Percentiles rank a stretch among this genome's conserved stretches.
Evolutionary conservation across 2,329 filamentous ascomycete genomes (phyloP).

Genomic region (Talaromyces marneffei): DNA sequence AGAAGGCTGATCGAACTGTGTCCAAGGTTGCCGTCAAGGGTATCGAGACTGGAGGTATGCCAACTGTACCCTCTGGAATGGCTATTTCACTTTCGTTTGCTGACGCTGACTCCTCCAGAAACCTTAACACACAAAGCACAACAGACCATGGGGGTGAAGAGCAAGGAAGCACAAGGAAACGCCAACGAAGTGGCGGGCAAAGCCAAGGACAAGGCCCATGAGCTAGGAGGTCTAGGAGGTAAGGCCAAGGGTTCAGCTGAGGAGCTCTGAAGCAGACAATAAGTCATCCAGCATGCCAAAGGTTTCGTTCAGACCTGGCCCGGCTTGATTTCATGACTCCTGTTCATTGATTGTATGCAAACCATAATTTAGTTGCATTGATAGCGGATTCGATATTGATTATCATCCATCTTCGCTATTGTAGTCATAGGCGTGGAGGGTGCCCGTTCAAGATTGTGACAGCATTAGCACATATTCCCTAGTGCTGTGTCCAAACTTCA

Average conservation of each 20-base stretch:
- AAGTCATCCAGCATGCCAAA: neutral
- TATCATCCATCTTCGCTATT: neutral
- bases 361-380: constrained; percentile 4
- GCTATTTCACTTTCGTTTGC: constrained; percentile 2
- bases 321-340: neutral
- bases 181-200: constrained; percentile 33
- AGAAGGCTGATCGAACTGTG: constrained; percentile 52
- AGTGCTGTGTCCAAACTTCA: constrained; percentile 80
- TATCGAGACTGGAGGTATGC: constrained; percentile 58
- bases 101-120: constrained; percentile 35
- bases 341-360: neutral
- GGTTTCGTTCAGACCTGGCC: neutral
- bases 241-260: constrained; percentile 31
- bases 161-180: constrained; percentile 45
- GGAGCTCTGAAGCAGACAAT: constrained; percentile 16
- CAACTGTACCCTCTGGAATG: neutral
- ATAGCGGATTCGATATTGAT: constrained; percentile 3
- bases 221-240: constrained; percentile 22
- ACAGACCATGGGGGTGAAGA: constrained; percentile 36
- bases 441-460: constrained; percentile 29
- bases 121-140: constrained; percentile 44
- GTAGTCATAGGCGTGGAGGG: neutral
- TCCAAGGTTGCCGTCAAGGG: constrained; percentile 55
- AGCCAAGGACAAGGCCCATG: constrained; percentile 28
- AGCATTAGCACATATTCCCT: constrained; percentile 97